Evolutionary conservation across 192 early-diverging fungal species (phyloP).

Genomic region (Backusella luteola): DNA sequence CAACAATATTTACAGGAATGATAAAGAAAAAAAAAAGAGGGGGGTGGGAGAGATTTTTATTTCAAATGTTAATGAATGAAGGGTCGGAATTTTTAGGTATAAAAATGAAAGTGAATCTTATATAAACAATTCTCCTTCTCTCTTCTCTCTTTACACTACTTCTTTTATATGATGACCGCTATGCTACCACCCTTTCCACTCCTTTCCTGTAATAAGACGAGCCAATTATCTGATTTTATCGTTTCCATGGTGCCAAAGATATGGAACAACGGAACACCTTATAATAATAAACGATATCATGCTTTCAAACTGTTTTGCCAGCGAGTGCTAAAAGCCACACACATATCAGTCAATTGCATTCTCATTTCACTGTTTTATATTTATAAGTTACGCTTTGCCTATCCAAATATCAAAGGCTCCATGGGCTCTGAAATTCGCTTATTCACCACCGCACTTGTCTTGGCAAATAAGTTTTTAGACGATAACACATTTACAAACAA

Average conservation of each 20-base stretch:
- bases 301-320: constrained; percentile 48
- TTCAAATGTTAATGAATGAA: neutral
- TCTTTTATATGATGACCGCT: neutral
- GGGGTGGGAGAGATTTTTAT: neutral
- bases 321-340: constrained; percentile 55
- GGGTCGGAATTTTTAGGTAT: neutral
- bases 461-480: constrained; percentile 82
- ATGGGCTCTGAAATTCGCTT: constrained; percentile 79
- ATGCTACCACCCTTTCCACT: constrained; percentile 1
- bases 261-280: constrained; percentile 26
- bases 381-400: constrained; percentile 50
- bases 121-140: neutral
- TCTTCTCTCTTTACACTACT: neutral
- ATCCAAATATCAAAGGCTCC: constrained; percentile 56
- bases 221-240: constrained; percentile 38
- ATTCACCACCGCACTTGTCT: constrained; percentile 80
- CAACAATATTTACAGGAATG: neutral
- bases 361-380: constrained; percentile 63
- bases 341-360: constrained; percentile 60
- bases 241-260: constrained; percentile 35
- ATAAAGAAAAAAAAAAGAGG: neutral
- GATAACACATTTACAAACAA: constrained; percentile 91
- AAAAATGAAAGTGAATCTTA: neutral
- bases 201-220: neutral
- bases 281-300: neutral